Evolutionary conservation across 1,284 basidiomycete genomes (phyloP).

Genomic region (Sparassis latifolia): DNA sequence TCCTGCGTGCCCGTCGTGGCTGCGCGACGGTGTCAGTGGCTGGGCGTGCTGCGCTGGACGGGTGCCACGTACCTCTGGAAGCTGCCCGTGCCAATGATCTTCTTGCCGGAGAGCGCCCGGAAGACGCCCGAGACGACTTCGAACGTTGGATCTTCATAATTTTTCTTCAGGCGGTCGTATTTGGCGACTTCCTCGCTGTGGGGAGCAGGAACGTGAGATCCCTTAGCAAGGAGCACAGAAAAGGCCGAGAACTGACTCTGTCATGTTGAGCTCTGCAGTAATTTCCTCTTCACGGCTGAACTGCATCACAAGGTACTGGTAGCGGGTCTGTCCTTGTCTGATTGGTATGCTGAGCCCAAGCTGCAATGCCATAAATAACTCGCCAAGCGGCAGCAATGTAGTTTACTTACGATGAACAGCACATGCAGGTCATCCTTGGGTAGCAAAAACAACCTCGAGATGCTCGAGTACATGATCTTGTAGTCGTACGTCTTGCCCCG

Average conservation of each 20-base stretch:
- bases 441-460: slow-evolving; percentile 87
- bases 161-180: slow-evolving; percentile 83
- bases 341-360: slow-evolving; percentile 90
- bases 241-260: slow-evolving; percentile 56
- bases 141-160: slow-evolving; percentile 91
- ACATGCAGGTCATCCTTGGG: slow-evolving; percentile 98
- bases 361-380: slow-evolving; percentile 30
- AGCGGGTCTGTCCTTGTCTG: slow-evolving; percentile 96
- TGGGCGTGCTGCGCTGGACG: no score
- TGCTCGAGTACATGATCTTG: slow-evolving; percentile 90
- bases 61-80: slow-evolving; percentile 65
- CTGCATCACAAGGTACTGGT: slow-evolving; percentile 97
- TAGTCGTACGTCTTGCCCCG: slow-evolving; percentile 99
- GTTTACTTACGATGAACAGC: slow-evolving; percentile 75
- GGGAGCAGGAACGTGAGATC: no score
- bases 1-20: slow-evolving; percentile 70
- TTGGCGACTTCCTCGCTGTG: slow-evolving; percentile 64
- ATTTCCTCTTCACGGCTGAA: slow-evolving; percentile 97
- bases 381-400: slow-evolving; percentile 4
- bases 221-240: background rate
- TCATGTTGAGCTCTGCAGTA: slow-evolving; percentile 91
- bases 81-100: slow-evolving; percentile 80
- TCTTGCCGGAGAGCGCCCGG: slow-evolving; percentile 86
- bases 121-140: slow-evolving; percentile 95
- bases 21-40: slow-evolving; percentile 19